Evolutionary conservation across 73 alveolate species (phyloP).

Genomic region (Paramecium tetraurelia): DNA sequence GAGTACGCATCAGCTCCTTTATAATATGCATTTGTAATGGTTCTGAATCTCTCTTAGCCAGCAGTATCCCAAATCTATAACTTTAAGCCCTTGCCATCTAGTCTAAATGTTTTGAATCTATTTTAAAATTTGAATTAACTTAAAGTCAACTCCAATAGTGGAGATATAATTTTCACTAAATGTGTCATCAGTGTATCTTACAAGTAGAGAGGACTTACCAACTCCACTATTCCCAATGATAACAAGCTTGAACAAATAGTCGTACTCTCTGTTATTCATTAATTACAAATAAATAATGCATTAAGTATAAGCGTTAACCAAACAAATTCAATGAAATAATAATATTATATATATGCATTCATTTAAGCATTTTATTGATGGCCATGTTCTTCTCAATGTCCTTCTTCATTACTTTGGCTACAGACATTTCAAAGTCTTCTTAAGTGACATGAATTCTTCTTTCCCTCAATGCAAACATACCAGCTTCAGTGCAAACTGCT

Average conservation of each 20-base stretch:
- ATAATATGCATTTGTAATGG: slow-evolving; percentile 72
- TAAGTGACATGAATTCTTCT: slow-evolving; percentile 99
- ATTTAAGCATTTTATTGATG: slow-evolving; percentile 82
- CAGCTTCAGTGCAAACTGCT: slow-evolving; percentile 96
- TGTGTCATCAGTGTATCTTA: slow-evolving; percentile 75
- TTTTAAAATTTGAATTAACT: slow-evolving; percentile 49
- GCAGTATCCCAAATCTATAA: slow-evolving; percentile 83
- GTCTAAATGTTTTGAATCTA: slow-evolving; percentile 3
- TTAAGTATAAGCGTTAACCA: too few species aligned
- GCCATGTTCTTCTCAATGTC: slow-evolving; percentile 98
- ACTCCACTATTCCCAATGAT: slow-evolving; percentile 77
- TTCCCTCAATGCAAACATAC: slow-evolving; percentile 99
- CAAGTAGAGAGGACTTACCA: slow-evolving; percentile 72
- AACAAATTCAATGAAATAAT: background rate
- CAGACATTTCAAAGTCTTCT: slow-evolving; percentile 99
- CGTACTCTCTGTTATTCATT: slow-evolving; percentile 59
- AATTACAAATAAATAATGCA: background rate
- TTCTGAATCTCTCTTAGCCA: slow-evolving; percentile 81
- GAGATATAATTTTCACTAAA: slow-evolving; percentile 71
- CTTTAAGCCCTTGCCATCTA: slow-evolving; percentile 58
- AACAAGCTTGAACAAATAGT: slow-evolving; percentile 69
- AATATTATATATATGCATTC: background rate
- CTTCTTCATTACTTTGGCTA: slow-evolving; percentile 98
- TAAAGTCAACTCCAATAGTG: slow-evolving; percentile 78
- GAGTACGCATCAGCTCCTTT: slow-evolving; percentile 74